Evolutionary conservation across 2,329 filamentous ascomycete genomes (phyloP).

Genomic region (Laburnicola sp.): DNA sequence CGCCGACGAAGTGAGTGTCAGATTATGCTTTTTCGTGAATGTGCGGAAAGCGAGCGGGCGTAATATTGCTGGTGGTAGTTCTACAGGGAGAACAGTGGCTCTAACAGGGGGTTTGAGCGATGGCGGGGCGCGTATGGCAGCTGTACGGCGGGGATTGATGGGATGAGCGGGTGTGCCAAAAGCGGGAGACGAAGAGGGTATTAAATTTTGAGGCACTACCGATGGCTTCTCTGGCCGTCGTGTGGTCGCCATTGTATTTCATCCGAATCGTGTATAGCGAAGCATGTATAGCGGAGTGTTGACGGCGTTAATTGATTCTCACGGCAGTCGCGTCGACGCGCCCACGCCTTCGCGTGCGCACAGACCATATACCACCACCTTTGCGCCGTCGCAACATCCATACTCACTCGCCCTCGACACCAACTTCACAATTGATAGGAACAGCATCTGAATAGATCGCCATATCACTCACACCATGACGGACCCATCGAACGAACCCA

Average conservation of each 20-base stretch:
- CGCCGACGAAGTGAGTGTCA: constrained; percentile 86
- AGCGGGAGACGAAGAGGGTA: constrained; percentile 86
- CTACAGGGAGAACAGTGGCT: constrained; percentile 76
- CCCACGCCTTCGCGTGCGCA: constrained; percentile 20
- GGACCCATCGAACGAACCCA: constrained; percentile 23
- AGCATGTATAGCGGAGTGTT: constrained; percentile 7
- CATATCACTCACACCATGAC: constrained; percentile 23
- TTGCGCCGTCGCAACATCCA: constrained; percentile 3
- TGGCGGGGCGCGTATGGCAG: constrained; percentile 50
- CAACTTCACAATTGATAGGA: background rate
- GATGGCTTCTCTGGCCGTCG: constrained; percentile 38
- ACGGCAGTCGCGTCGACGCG: constrained; percentile 32
- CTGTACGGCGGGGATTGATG: constrained; percentile 59
- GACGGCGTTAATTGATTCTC: constrained; percentile 7
- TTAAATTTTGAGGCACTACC: constrained; percentile 54
- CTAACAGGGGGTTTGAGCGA: constrained; percentile 56
- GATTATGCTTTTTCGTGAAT: constrained; percentile 95
- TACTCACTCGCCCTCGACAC: background rate
- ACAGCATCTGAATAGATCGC: constrained; percentile 13
- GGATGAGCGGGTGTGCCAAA: constrained; percentile 87
- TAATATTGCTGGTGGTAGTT: constrained; percentile 83
- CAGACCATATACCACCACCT: constrained; percentile 13
- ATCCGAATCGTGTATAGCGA: background rate
- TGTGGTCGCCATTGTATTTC: constrained; percentile 31
- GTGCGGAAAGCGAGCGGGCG: constrained; percentile 90